These are phyloP conservation scores for Theileria luwenshuni DNA, from an alignment of 169 alveolate species.

Conservation along the genomic window DNA sequence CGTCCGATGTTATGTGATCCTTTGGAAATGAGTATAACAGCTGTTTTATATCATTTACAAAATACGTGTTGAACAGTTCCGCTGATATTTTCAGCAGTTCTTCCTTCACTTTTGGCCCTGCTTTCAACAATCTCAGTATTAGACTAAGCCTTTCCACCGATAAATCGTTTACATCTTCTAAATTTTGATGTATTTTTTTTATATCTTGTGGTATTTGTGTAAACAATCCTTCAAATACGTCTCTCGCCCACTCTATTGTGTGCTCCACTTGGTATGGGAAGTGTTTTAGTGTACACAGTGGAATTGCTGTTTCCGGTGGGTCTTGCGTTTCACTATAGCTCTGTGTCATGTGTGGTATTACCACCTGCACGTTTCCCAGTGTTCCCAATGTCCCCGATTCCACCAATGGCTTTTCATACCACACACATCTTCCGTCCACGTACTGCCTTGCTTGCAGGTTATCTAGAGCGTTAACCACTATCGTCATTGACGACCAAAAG, in stretches of 20 bases:
- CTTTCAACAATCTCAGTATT: constrained; percentile 65
- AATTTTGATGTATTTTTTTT: constrained; percentile 85
- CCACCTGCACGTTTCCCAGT: constrained; percentile 93
- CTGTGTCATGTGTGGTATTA: constrained; percentile 94
- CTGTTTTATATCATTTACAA: constrained; percentile 89
- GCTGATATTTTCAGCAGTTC: constrained; percentile 85
- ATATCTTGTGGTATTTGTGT: constrained; percentile 88
- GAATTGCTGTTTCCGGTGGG: constrained; percentile 97
- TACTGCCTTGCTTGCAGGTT: constrained; percentile 95
- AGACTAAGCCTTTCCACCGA: constrained; percentile 46
- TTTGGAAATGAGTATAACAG: constrained; percentile 93
- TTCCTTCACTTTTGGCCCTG: constrained; percentile 65
- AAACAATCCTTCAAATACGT: constrained; percentile 93
- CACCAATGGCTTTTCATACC: constrained; percentile 95
- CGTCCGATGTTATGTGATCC: constrained; percentile 92
- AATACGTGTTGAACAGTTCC: constrained; percentile 82
- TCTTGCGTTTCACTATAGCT: constrained; percentile 97
- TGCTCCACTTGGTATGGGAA: constrained; percentile 98
- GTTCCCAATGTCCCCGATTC: constrained; percentile 99
- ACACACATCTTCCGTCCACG: constrained; percentile 96
- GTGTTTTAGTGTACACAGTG: constrained; percentile 93
- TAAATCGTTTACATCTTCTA: constrained; percentile 72
- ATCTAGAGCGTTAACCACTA: constrained; percentile 97
- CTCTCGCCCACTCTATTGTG: constrained; percentile 99
- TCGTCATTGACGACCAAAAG: constrained; percentile 95